phyloP scores from a whole-genome alignment of 139 green algal species.

The Closterium sp. region DNA sequence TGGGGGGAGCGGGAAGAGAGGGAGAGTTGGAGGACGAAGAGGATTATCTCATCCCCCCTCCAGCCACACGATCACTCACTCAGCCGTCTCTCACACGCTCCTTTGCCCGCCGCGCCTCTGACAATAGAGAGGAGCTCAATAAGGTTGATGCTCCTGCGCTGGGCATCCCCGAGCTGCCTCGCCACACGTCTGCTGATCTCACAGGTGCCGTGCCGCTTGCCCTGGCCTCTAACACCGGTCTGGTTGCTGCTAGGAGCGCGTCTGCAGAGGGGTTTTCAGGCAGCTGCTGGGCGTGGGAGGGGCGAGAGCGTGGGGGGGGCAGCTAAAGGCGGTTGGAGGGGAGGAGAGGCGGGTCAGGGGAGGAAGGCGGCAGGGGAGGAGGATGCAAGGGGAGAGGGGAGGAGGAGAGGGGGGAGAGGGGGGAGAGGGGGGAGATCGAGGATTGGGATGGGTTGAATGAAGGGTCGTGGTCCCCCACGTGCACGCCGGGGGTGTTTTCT shows the following conservation, averaged over 20 bases:
- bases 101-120: background rate
- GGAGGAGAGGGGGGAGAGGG: too few species aligned
- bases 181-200: background rate
- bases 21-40: background rate
- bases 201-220: too few species aligned
- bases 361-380: too few species aligned
- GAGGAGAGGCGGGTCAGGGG: too few species aligned
- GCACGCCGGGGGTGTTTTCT: background rate
- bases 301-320: background rate
- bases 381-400: background rate
- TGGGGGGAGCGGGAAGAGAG: background rate
- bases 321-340: too few species aligned
- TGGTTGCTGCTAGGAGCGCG: too few species aligned
- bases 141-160: background rate
- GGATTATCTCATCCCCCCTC: background rate
- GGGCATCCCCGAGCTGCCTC: background rate
- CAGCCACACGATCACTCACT: background rate
- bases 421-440: background rate
- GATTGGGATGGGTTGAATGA: background rate
- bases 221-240: too few species aligned
- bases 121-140: background rate
- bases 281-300: background rate
- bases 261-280: background rate
- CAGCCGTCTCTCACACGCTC: background rate
- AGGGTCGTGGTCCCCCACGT: background rate